A percentile compares a stretch with the other conserved stretches of the same genome.
Evolutionary conservation across 208 protist genomes (phyloP).

Genomic region (Leishmania major): DNA sequence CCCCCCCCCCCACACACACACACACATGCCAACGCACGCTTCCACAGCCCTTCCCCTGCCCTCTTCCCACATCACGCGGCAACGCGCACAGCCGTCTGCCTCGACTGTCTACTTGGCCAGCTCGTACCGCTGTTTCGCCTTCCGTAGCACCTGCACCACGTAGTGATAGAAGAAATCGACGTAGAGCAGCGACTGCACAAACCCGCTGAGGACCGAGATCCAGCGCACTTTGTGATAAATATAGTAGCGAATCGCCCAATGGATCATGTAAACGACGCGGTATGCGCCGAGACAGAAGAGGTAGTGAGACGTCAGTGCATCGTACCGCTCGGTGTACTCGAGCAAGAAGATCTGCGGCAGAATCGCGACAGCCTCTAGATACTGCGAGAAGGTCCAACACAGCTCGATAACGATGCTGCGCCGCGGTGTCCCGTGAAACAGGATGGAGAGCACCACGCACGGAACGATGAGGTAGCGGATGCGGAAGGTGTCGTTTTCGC

Average conservation of each 20-base stretch:
- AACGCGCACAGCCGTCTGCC: background rate
- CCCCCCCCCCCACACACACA: no score
- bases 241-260: conserved; percentile 94
- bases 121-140: conserved; percentile 79
- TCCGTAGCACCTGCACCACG: conserved; percentile 83
- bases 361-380: conserved; percentile 96
- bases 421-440: conserved; percentile 59
- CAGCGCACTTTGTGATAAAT: conserved; percentile 64
- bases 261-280: conserved; percentile 94
- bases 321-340: conserved; percentile 93
- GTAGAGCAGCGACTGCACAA: conserved; percentile 95
- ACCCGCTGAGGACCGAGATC: conserved; percentile 75
- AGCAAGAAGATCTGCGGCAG: conserved; percentile 96
- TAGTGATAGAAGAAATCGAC: conserved; percentile 98
- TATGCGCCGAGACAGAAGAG: conserved; percentile 94
- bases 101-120: conserved; percentile 49
- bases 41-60: background rate
- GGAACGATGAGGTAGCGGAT: conserved; percentile 90
- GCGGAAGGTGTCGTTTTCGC: conserved; percentile 89
- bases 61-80: background rate
- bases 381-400: conserved; percentile 96
- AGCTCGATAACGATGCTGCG: conserved; percentile 72
- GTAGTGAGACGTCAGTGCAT: conserved; percentile 96
- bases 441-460: conserved; percentile 66
- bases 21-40: background rate